A percentile compares a stretch with the other conserved stretches of the same genome.
Conservation (phyloP, 2,329 filamentous ascomycete species). For the Boeremia lycopersici region DNA sequence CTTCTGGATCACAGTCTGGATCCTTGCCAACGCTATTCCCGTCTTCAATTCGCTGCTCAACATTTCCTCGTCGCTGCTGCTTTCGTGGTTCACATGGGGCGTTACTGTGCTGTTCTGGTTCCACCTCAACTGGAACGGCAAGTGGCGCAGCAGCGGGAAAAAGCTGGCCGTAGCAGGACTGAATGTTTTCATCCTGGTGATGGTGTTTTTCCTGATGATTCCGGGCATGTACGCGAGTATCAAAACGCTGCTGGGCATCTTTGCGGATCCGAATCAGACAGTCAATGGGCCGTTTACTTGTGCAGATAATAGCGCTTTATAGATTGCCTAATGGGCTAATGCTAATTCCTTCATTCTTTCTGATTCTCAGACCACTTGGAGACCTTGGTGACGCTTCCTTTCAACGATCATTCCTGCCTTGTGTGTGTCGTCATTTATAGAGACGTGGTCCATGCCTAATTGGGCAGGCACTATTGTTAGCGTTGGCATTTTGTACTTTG, state of each 20-base stretch:
- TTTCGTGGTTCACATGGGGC: slow-evolving; percentile 38
- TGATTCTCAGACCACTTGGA: not conserved
- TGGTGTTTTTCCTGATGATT: slow-evolving; percentile 33
- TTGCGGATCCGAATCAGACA: slow-evolving; percentile 29
- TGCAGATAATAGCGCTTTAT: slow-evolving; percentile 30
- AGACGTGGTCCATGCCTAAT: not conserved
- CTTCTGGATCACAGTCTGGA: slow-evolving; percentile 37
- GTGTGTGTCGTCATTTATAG: not conserved
- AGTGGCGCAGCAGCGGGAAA: slow-evolving; percentile 26
- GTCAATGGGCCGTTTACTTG: slow-evolving; percentile 39
- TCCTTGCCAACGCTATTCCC: slow-evolving; percentile 36
- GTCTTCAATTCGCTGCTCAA: slow-evolving; percentile 36
- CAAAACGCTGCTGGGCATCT: slow-evolving; percentile 26
- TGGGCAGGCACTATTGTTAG: slow-evolving; percentile 7
- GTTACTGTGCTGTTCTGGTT: slow-evolving; percentile 39
- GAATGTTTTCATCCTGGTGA: slow-evolving; percentile 29
- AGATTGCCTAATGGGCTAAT: not conserved
- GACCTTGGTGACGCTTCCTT: too few species aligned
- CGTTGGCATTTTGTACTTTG: not conserved
- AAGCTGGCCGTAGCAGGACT: slow-evolving; percentile 29
- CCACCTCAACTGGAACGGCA: slow-evolving; percentile 36
- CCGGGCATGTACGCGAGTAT: slow-evolving; percentile 38
- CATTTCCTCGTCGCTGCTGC: slow-evolving; percentile 31
- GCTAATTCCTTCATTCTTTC: not conserved
- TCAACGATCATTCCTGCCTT: too few species aligned